phyloP scores from a whole-genome alignment of 176 grass and related monocot species.

The Typha latifolia region DNA sequence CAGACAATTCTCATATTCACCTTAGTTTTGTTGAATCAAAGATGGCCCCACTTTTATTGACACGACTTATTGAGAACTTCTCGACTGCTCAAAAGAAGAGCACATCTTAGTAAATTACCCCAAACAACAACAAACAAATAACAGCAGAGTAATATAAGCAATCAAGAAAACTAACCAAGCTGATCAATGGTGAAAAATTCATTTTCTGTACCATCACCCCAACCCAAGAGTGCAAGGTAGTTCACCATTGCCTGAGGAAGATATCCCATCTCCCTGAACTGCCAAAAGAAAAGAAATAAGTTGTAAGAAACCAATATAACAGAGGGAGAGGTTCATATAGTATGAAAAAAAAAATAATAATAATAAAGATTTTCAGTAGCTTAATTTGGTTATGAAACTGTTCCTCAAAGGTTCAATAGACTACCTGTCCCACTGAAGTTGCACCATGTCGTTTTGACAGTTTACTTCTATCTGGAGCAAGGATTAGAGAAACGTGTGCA shows the following conservation, averaged over 20 bases:
- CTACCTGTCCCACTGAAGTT: constrained; percentile 95
- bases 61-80: constrained; percentile 85
- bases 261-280: constrained; percentile 99
- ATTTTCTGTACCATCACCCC: constrained; percentile 98
- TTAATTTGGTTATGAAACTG: too few species aligned
- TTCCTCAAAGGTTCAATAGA: background rate
- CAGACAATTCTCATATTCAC: constrained; percentile 21
- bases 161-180: constrained; percentile 44
- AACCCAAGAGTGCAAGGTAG: constrained; percentile 87
- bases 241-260: constrained; percentile 95
- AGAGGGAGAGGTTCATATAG: too few species aligned
- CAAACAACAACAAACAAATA: constrained; percentile 10
- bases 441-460: constrained; percentile 94
- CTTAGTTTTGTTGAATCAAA: constrained; percentile 85
- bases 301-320: too few species aligned
- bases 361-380: background rate
- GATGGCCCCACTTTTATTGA: constrained; percentile 98
- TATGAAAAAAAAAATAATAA: too few species aligned
- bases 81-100: constrained; percentile 37
- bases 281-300: constrained; percentile 19
- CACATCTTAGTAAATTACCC: background rate
- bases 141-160: background rate
- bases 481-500: constrained; percentile 97
- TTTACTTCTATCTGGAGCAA: constrained; percentile 98
- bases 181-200: constrained; percentile 88